Conservation (phyloP, 1,284 basidiomycete genomes). For the Sphagnurus paluster region DNA sequence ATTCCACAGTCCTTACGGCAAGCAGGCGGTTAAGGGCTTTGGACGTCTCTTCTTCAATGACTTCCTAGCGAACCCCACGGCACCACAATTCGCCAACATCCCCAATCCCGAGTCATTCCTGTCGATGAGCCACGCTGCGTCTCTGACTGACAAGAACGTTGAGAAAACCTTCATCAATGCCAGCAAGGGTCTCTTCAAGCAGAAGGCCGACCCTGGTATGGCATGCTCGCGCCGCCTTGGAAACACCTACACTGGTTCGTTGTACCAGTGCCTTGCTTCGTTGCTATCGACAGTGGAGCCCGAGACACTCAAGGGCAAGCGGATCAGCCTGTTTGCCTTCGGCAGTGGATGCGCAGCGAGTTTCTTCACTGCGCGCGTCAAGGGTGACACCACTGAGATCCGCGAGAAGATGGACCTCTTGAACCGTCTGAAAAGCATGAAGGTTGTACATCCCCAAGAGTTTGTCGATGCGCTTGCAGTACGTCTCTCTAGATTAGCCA, state of each 20-base stretch:
- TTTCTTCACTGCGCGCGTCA: constrained; percentile 87
- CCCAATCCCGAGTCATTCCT: constrained; percentile 70
- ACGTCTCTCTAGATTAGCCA: constrained; percentile 26
- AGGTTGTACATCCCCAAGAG: constrained; percentile 88
- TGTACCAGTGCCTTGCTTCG: constrained; percentile 92
- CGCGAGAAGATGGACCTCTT: constrained; percentile 78
- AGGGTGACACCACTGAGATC: constrained; percentile 84
- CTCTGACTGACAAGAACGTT: constrained; percentile 90
- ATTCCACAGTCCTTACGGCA: constrained; percentile 96
- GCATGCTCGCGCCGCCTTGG: constrained; percentile 86
- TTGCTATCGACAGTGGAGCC: constrained; percentile 73
- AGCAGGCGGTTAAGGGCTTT: constrained; percentile 97
- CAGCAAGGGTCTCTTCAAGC: constrained; percentile 72
- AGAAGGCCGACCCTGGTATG: constrained; percentile 77
- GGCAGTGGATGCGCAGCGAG: constrained; percentile 91
- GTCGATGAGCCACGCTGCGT: constrained; percentile 65
- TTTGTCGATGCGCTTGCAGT: constrained; percentile 54
- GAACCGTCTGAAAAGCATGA: constrained; percentile 80
- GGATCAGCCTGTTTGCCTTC: constrained; percentile 91
- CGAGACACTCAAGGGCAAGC: constrained; percentile 71
- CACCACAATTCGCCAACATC: constrained; percentile 75
- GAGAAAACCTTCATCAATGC: constrained; percentile 90
- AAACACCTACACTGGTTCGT: constrained; percentile 99
- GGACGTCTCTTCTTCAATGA: constrained; percentile 94
- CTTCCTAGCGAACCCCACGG: constrained; percentile 80